phyloP scores from a whole-genome alignment of 345 rosid species.

The Citrus maxima region DNA sequence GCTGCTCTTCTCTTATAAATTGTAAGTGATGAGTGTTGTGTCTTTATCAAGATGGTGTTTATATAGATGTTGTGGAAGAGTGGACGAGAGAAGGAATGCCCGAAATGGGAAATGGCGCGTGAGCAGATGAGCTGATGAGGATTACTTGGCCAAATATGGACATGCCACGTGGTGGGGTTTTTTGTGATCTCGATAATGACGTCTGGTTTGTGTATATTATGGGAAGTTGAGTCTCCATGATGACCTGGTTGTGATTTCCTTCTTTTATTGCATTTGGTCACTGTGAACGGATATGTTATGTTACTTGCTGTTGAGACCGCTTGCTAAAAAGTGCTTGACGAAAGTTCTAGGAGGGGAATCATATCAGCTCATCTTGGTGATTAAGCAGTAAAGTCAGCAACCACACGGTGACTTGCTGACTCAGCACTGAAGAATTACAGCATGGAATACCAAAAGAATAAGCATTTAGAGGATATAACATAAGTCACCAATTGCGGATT shows the following conservation, averaged over 20 bases:
- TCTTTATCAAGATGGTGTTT: background rate
- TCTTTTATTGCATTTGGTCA: no score
- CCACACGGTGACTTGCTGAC: no score
- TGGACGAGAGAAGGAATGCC: background rate
- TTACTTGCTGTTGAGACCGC: background rate
- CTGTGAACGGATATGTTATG: background rate
- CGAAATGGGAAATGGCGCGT: background rate
- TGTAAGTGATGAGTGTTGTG: background rate
- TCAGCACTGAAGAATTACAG: no score
- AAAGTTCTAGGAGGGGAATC: background rate
- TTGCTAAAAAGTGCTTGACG: no score
- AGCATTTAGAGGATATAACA: no score
- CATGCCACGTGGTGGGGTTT: constrained; percentile 2
- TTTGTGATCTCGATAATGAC: background rate
- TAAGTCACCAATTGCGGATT: no score
- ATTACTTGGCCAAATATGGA: background rate
- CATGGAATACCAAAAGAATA: no score
- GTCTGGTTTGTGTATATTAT: background rate
- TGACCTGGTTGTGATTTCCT: background rate
- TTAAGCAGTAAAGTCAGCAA: no score
- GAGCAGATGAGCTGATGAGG: background rate
- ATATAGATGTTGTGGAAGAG: background rate
- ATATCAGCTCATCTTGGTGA: background rate
- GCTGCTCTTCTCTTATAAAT: background rate
- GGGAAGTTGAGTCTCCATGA: constrained; percentile 7